Conservation (phyloP, 2,329 filamentous ascomycete species). For the Diaporthe helianthi region DNA sequence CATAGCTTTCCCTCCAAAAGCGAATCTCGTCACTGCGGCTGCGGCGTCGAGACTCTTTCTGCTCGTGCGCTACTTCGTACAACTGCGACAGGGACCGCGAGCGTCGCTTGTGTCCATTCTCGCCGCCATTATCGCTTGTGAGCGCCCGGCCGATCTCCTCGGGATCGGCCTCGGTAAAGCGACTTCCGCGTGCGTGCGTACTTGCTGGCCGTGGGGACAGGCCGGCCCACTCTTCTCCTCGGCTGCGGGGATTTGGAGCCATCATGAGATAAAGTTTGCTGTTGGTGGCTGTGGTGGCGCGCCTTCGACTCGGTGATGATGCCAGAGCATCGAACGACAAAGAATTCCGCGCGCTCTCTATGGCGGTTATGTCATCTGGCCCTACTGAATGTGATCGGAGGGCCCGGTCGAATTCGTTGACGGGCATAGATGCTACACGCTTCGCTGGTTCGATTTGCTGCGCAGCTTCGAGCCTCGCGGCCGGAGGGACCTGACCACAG, state of each 20-base stretch:
- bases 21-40: constrained; percentile 69
- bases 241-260: constrained; percentile 41
- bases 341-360: constrained; percentile 62
- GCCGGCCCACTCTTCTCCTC: constrained; percentile 57
- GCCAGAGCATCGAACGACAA: constrained; percentile 51
- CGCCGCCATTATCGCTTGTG: constrained; percentile 54
- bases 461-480: constrained; percentile 6
- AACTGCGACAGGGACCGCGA: constrained; percentile 67
- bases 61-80: constrained; percentile 47
- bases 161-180: constrained; percentile 51
- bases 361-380: constrained; percentile 60
- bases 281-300: constrained; percentile 51
- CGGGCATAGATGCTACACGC: constrained; percentile 64
- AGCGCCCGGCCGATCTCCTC: constrained; percentile 69
- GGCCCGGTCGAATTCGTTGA: constrained; percentile 67
- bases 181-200: constrained; percentile 58
- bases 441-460: constrained; percentile 50
- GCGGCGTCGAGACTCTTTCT: constrained; percentile 49
- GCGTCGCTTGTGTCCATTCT: constrained; percentile 55
- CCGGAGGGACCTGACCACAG: constrained; percentile 30
- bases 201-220: constrained; percentile 69
- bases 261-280: constrained; percentile 45
- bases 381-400: constrained; percentile 68
- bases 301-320: constrained; percentile 44
- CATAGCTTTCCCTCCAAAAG: constrained; percentile 69